Base-by-base conservation (phyloP, 306 rosid species). In the Urtica urens region DNA sequence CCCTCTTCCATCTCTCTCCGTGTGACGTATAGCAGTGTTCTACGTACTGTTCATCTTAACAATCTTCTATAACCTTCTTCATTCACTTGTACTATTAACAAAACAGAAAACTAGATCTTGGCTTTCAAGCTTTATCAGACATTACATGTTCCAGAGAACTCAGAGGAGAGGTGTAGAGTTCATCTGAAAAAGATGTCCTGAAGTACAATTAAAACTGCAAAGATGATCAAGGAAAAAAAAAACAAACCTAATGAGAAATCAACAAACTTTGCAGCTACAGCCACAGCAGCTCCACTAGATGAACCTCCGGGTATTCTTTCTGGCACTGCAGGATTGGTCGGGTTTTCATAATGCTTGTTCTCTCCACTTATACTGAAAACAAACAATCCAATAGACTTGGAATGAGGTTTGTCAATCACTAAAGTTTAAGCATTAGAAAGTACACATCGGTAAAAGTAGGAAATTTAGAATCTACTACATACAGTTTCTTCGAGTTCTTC, bases 201-300 rank as follows among this genome's bases (percentile, higher is more conserved):
- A n/a, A n/a, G n/a, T n/a, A n/a, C n/a, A n/a, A n/a, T 27, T 23
- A 38, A 23, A 46, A 44, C 50, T 29, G 47, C 38, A 24, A n/a
- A 50, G 39, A 26, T 5, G 19, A 37, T 16, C 28, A 34, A 11
- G 10, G 16, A 18, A 22, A 16, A 50, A n/a, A 49, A 65, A 62
- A 62, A 58, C 87, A 67, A 48, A 92, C 99, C 99, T 58, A 92
- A 42, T 4, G 96, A 74, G 62, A 92, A 92, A 71, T 82, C 94
- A 46, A 69, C 94, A 26, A 92, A 74, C 68, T 73, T 62, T 31
- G 94, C 88, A 33, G 96, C 96, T 62, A 92, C 96, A 46, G 94
- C 93, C 18, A 85, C 96, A 7, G 99, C 93, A 60, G 94, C 87
- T 50, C 96, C 99, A 61, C 99, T 66, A 25, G 88, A 92, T 49